Conservation (phyloP, 768 basidiomycete species). For the Termitomyces sp. region DNA sequence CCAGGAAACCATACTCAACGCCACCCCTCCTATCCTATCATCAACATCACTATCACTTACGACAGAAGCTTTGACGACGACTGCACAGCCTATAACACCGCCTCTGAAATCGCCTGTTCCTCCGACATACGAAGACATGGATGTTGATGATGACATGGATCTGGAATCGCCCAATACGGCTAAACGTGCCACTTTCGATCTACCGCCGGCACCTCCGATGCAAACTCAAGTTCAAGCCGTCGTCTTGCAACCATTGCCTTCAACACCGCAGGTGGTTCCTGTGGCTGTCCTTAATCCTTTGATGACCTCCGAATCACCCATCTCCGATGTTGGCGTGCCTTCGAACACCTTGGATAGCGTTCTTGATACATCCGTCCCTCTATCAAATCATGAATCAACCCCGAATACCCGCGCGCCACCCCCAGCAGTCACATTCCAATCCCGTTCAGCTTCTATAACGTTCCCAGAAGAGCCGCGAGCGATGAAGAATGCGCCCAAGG, state of each 20-base stretch:
- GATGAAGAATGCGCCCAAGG: slow-evolving; percentile 34
- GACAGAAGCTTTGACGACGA: neutral
- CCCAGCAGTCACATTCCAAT: neutral
- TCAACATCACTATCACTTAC: slow-evolving; percentile 6
- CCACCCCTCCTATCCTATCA: slow-evolving; percentile 12
- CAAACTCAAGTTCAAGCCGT: neutral
- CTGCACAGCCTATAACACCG: neutral
- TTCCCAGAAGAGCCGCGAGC: slow-evolving; percentile 34
- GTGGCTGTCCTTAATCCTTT: neutral
- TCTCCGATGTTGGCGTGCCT: neutral
- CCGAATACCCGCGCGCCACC: neutral
- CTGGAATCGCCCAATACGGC: slow-evolving; percentile 22
- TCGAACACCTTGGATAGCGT: neutral
- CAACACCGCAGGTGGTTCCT: neutral
- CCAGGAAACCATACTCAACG: neutral
- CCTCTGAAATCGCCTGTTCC: neutral
- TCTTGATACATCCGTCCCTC: neutral
- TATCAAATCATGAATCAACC: neutral
- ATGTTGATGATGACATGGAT: slow-evolving; percentile 29
- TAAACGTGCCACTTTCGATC: slow-evolving; percentile 2
- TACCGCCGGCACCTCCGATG: neutral
- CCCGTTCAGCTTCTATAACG: slow-evolving; percentile 11
- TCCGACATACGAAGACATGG: slow-evolving; percentile 14
- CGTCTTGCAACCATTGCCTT: neutral
- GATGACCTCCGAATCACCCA: neutral